Base-by-base conservation (phyloP, 768 basidiomycete genomes). In the Boletales sp. region DNA sequence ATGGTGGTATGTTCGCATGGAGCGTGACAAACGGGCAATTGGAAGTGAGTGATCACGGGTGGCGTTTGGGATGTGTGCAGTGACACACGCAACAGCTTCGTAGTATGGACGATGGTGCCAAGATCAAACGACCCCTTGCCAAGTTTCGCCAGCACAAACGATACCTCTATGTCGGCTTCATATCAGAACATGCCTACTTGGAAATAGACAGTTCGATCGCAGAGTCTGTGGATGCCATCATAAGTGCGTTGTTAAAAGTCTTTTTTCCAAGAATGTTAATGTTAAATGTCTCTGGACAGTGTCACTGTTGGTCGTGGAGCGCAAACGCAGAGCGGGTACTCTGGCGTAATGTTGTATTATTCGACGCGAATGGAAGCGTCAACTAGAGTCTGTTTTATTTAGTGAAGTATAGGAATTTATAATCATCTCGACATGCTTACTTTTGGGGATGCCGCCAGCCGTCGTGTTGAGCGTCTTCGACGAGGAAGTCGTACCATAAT, bases 401-500 rank as follows among this genome's bases (percentile, higher is more conserved):
- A 56, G 51, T 45, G 27, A 48, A 48, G n/a, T 15, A 5, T 43
- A 44, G 17, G 10, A 17, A 45, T 18, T 5, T 36, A 9, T 46
- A 46, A 59, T 56, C 1, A 29, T n/a, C n/a, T 8, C 9, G 1
- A n/a, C 31, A n/a, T 46, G 18, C 55, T 57, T 50, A 69, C 66
- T 44, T 57, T 57, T 65, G 72, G 38, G 68, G 66, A 35, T 72
- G 71, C 45, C 75, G 75, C 90, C 90, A 91, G 17, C 83, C 81
- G 11, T 72, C 70, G 56, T 91, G 86, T 42, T 75, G 69, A 1
- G 90, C 75, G 64, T 95, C 94, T 56, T 81, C 66, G 8, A 87
- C 62, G 29, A 94, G 65, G 58, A 95, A 94, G n/a, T 78, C 72
- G 60, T 95, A 98, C 94, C 95, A 97, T 40, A 80, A 74, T 41